These are phyloP conservation scores for Haematococcus sp. DNA, from an alignment of 139 green algal species.

Conservation along the genomic window DNA sequence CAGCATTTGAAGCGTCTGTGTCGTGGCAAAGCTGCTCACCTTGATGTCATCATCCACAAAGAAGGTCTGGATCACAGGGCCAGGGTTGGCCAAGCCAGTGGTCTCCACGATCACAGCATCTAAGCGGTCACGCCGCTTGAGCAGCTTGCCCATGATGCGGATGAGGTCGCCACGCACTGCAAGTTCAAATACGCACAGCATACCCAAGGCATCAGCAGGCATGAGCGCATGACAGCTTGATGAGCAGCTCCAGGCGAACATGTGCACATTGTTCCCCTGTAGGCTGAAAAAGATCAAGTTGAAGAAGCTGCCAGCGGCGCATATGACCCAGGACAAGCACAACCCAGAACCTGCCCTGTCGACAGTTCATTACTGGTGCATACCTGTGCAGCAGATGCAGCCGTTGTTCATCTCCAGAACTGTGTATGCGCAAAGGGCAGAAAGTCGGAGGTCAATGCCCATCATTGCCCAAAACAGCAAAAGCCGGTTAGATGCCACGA, in stretches of 20 bases:
- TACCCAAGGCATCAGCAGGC: neutral
- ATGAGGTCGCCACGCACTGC: constrained; percentile 84
- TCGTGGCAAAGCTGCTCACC: neutral
- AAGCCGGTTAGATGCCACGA: too few species aligned
- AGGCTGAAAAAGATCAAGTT: too few species aligned
- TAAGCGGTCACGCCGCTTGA: constrained; percentile 59
- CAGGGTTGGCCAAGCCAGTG: constrained; percentile 88
- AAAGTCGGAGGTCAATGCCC: too few species aligned
- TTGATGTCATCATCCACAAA: constrained; percentile 82
- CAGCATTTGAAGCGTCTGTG: neutral
- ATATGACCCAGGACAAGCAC: too few species aligned
- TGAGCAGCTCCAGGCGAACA: neutral
- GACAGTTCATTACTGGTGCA: too few species aligned
- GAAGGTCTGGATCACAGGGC: constrained; percentile 86
- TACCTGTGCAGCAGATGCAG: constrained; percentile 69
- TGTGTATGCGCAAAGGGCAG: too few species aligned
- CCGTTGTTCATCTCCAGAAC: constrained; percentile 80
- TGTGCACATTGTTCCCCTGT: too few species aligned
- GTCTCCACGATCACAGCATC: constrained; percentile 92
- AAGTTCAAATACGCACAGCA: neutral
- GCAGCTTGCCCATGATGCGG: constrained; percentile 74
- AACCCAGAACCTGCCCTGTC: too few species aligned
- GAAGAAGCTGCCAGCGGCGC: too few species aligned
- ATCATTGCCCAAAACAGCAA: too few species aligned
- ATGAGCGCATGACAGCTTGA: neutral